These are phyloP conservation scores for Rusavskia elegans DNA, from an alignment of 495 filamentous ascomycete species.

Conservation along the genomic window DNA sequence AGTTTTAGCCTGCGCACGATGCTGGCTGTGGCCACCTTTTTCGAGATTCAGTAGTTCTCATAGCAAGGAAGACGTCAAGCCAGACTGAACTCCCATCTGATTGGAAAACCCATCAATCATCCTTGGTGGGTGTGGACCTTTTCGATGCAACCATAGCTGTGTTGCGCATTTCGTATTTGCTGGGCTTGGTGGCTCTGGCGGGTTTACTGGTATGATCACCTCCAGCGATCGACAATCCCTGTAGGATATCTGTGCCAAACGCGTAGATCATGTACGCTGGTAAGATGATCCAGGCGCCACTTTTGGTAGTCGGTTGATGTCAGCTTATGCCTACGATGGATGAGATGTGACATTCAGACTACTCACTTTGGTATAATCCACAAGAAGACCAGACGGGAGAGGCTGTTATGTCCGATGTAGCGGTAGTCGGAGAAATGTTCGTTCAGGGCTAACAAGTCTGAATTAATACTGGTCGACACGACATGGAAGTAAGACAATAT, in stretches of 20 bases:
- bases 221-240: conserved; percentile 40
- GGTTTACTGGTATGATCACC: conserved; percentile 8
- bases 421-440: conserved; percentile 63
- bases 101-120: neutral
- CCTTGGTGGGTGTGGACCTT: neutral
- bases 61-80: no score
- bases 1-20: no score
- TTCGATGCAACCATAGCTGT: neutral
- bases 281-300: conserved; percentile 65
- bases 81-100: no score
- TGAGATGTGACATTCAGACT: neutral
- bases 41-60: no score
- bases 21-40: no score
- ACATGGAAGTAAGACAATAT: neutral
- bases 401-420: conserved; percentile 63
- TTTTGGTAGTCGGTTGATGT: conserved; percentile 14
- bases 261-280: conserved; percentile 54
- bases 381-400: conserved; percentile 37
- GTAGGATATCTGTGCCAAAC: conserved; percentile 53
- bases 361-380: conserved; percentile 77
- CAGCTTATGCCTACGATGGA: neutral
- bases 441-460: conserved; percentile 41
- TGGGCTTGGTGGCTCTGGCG: neutral
- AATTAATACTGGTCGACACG: neutral
- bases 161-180: neutral